Percentiles rank a stretch among this genome's conserved stretches.
Conservation (phyloP, 2,329 filamentous ascomycete genomes). For the Fusarium sp. region DNA sequence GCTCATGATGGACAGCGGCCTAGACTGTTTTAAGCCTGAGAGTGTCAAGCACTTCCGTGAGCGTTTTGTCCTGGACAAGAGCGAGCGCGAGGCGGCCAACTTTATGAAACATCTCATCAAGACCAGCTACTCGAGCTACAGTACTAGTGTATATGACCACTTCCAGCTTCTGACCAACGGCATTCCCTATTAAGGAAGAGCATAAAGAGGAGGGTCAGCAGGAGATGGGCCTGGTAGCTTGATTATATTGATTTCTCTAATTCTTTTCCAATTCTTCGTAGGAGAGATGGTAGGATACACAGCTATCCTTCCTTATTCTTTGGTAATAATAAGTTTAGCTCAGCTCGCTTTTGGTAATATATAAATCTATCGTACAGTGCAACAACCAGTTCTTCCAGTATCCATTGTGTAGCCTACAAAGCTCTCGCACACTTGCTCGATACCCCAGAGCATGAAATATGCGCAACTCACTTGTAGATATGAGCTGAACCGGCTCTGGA, state of each 20-base stretch:
- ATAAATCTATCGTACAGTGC: constrained; percentile 21
- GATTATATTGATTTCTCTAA: constrained; percentile 18
- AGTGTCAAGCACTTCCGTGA: constrained; percentile 93
- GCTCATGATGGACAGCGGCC: constrained; percentile 94
- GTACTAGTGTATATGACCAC: constrained; percentile 95
- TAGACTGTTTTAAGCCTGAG: constrained; percentile 98
- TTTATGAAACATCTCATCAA: constrained; percentile 91
- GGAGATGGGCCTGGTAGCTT: background rate
- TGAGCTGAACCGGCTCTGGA: background rate
- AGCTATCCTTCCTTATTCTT: constrained; percentile 3
- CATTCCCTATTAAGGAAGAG: constrained; percentile 80
- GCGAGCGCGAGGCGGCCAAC: constrained; percentile 91
- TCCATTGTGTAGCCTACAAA: background rate
- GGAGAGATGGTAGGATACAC: constrained; percentile 4
- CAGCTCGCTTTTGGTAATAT: constrained; percentile 23
- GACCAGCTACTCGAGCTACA: constrained; percentile 91
- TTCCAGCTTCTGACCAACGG: constrained; percentile 98
- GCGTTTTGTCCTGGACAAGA: constrained; percentile 91
- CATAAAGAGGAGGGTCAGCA: constrained; percentile 12
- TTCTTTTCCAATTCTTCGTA: background rate
- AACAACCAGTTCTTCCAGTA: background rate
- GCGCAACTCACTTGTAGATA: background rate
- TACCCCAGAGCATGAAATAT: background rate
- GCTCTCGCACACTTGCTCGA: background rate
- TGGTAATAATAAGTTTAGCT: constrained; percentile 14